Percentiles rank a stretch among this genome's conserved stretches.
phyloP scores from a whole-genome alignment of 108 stramenopile species.

The Nitzschia sp. region DNA sequence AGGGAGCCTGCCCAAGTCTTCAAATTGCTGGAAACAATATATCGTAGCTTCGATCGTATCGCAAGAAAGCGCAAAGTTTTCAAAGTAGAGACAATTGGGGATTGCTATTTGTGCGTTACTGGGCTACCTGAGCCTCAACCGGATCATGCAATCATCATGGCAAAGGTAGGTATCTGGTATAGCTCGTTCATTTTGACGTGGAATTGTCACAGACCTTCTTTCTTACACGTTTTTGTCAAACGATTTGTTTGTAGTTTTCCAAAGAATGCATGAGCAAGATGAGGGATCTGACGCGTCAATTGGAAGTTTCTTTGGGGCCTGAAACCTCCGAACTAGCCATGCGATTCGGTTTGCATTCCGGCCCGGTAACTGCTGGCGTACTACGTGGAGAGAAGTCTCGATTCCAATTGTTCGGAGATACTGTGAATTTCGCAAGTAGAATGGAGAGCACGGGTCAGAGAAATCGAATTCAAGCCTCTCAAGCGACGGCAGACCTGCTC shows the following conservation, averaged over 20 bases:
- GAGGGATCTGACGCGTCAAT: slow-evolving; percentile 4
- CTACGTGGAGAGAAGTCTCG: slow-evolving; percentile 23
- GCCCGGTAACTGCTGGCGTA: slow-evolving; percentile 28
- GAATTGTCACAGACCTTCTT: not conserved
- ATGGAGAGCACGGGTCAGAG: slow-evolving; percentile 32
- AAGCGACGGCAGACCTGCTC: slow-evolving; percentile 23
- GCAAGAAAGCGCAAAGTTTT: slow-evolving; percentile 11
- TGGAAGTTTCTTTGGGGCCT: slow-evolving; percentile 23
- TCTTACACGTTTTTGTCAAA: not conserved
- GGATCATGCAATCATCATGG: slow-evolving; percentile 19
- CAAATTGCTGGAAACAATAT: slow-evolving; percentile 17
- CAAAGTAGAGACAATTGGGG: slow-evolving; percentile 19
- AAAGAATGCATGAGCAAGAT: slow-evolving; percentile 25
- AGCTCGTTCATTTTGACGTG: not conserved
- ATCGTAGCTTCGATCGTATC: slow-evolving; percentile 6
- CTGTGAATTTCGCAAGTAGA: slow-evolving; percentile 14
- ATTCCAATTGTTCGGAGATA: slow-evolving; percentile 22
- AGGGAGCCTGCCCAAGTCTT: slow-evolving; percentile 12
- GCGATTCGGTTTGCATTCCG: slow-evolving; percentile 27
- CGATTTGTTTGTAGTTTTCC: slow-evolving; percentile 28
- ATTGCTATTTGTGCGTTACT: slow-evolving; percentile 12
- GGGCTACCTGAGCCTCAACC: slow-evolving; percentile 14
- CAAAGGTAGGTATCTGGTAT: slow-evolving; percentile 1
- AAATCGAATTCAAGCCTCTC: slow-evolving; percentile 29
- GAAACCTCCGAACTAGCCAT: slow-evolving; percentile 15